Conservation (phyloP, 148 eudicot species). For the Heliamphora exappendiculata region DNA sequence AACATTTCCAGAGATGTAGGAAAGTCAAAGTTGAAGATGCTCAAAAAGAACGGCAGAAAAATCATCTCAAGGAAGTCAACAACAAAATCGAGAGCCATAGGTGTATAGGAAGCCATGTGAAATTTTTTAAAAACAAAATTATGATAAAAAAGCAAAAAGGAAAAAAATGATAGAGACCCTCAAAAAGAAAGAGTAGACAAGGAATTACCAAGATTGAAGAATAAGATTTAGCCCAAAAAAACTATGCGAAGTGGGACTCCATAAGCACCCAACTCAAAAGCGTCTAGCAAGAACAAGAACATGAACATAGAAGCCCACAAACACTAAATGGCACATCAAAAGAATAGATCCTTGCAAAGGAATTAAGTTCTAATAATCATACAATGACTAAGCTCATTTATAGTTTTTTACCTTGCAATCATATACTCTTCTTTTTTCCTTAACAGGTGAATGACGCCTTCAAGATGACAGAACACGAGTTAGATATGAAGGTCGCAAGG, state of each 20-base stretch:
- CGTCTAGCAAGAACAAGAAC: not conserved
- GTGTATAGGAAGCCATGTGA: too few species aligned
- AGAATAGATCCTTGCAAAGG: conserved; percentile 15
- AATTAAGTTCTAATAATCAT: conserved; percentile 26
- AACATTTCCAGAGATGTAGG: not conserved
- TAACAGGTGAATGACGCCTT: conserved; percentile 97
- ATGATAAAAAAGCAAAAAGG: not conserved
- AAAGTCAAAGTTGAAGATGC: not conserved
- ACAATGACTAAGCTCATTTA: conserved; percentile 38
- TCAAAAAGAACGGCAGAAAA: not conserved
- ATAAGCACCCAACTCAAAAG: not conserved
- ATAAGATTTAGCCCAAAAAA: not conserved
- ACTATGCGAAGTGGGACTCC: not conserved
- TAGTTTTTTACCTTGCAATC: conserved; percentile 86
- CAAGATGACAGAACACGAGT: conserved; percentile 88
- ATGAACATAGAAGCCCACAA: conserved; percentile 13
- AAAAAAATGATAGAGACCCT: not conserved
- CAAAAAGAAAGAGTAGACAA: not conserved
- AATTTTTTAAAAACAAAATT: not conserved
- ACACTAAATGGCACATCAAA: conserved; percentile 18
- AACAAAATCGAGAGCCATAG: not conserved
- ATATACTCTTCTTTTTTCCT: conserved; percentile 93
- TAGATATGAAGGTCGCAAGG: conserved; percentile 60
- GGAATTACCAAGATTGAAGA: not conserved
- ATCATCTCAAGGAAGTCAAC: not conserved